Evolutionary conservation across 2,329 filamentous ascomycete species (phyloP), one percentile per base, ranked within the genome.

Genomic region (Zymoseptoria crescenta): DNA sequence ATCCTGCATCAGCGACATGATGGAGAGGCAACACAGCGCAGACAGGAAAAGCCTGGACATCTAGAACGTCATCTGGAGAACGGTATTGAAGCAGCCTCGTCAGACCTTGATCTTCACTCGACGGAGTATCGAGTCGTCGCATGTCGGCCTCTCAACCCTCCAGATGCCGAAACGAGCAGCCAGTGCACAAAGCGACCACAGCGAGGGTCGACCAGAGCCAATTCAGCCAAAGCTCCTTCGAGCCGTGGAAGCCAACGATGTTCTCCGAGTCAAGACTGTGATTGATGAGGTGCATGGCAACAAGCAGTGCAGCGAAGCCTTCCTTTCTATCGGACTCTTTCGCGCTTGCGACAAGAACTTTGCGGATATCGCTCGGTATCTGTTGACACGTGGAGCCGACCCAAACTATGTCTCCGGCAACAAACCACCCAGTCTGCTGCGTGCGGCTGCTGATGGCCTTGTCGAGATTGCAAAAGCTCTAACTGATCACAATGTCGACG

Each of bases 221-320:
- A 70, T 76, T 49, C 75, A 77, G 56, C 75, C 75, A 5, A 73
- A 70, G 20, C 70, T 77, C n/a, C 68, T 76, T 6, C 71, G 73
- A 57, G 74, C 75, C 7, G 74, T 70, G 3, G 74, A 74, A 56
- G 67, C 70, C 55, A 71, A 77, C 61, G 69, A 74, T 28, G 58
- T 73, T 24, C 64, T 71, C 19, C 64, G 70, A 16, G 67, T 77
- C 19, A 64, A 63, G 29, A 66, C 69, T 9, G 67, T 74, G 4
- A 64, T 76, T 51, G 59, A 69, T 5, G 62, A 70, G 4, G 73
- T 74, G 6, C 71, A 66, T 51, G 70, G 70, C 19, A 68, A 70
- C 56, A 70, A 70, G 4, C 74, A 76, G 60, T 65, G 73, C 49
- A 73, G 64, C 59, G 72, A 75, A 8, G 69, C 67, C 20, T 73